A percentile compares a stretch with the other conserved stretches of the same genome.
These are phyloP conservation scores for Eutrema heterophyllum DNA, from an alignment of 345 rosid genomes.

Conservation along the genomic window DNA sequence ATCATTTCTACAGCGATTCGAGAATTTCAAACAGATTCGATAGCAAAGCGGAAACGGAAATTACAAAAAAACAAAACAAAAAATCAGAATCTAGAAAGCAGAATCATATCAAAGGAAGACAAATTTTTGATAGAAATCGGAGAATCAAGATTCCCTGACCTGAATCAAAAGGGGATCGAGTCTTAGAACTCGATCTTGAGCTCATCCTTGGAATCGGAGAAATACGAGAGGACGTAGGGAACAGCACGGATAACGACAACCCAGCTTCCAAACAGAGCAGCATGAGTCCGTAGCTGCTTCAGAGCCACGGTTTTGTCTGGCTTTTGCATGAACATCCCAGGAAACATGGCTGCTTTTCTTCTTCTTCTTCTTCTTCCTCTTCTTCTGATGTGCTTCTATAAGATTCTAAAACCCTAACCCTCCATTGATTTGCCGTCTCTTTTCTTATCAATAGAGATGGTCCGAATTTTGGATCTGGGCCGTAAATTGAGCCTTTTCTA, in stretches of 20 bases:
- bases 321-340: constrained; percentile 72
- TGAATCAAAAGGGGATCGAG: not conserved
- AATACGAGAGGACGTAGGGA: constrained; percentile 68
- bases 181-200: constrained; percentile 66
- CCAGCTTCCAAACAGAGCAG: constrained; percentile 58
- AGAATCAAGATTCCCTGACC: not conserved
- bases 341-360: constrained; percentile 47
- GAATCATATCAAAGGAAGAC: not conserved
- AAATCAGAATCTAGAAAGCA: not conserved
- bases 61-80: not conserved
- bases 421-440: not conserved
- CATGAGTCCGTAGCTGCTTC: constrained; percentile 66
- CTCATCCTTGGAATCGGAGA: constrained; percentile 60
- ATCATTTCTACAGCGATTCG: not conserved
- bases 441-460: not conserved
- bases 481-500: not conserved
- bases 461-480: not conserved
- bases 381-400: not conserved
- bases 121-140: not conserved
- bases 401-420: constrained; percentile 25
- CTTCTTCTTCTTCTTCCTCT: not conserved
- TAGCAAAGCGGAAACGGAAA: too few species aligned
- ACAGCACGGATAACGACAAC: constrained; percentile 53
- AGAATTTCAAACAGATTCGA: not conserved
- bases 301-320: constrained; percentile 82